phyloP scores from a whole-genome alignment of 148 eudicot species.

The Vaccinium myrtillus region DNA sequence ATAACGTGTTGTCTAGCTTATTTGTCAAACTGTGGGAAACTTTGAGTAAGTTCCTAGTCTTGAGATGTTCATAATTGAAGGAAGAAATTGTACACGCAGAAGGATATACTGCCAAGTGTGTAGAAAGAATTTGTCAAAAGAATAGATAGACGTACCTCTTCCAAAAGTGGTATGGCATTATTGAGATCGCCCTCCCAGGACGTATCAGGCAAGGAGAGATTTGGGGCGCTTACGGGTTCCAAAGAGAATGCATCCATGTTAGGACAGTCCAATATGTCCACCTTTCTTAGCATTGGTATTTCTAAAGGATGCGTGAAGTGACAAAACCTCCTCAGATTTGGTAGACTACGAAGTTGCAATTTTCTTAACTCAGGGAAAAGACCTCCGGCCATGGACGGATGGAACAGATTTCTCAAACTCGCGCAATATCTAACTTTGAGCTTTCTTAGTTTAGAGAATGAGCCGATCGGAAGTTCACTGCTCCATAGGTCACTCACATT shows the following conservation, averaged over 20 bases:
- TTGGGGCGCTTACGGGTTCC: background rate
- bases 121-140: background rate
- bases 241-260: background rate
- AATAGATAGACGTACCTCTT: background rate
- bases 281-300: background rate
- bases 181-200: background rate
- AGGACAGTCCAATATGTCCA: background rate
- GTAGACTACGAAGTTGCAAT: background rate
- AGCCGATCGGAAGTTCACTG: no score
- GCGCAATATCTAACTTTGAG: background rate
- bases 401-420: no score
- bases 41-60: no score
- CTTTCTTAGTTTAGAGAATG: no score
- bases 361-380: background rate
- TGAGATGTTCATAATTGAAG: no score
- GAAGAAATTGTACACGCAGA: background rate
- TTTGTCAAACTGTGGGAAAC: no score
- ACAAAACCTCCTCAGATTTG: constrained; percentile 10
- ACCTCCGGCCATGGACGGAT: no score
- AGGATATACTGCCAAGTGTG: background rate
- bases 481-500: background rate
- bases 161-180: background rate
- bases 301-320: background rate
- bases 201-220: no score
- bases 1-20: background rate